Evolutionary conservation across 441 rosid genomes (phyloP).

Genomic region (Iberis amara): DNA sequence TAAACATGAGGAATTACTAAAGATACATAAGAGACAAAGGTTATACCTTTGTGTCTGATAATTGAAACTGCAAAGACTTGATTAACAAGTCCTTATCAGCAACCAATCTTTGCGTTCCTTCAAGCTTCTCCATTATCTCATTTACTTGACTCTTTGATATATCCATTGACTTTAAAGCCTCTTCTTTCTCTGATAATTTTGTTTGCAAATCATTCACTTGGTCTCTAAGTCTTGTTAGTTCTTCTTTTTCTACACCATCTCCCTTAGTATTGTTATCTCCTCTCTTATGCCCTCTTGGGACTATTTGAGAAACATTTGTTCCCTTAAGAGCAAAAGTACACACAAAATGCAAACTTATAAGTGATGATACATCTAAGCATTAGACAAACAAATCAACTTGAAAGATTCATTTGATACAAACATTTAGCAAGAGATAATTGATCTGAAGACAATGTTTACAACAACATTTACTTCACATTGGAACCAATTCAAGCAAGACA

Average conservation of each 20-base stretch:
- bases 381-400: not conserved
- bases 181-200: constrained; percentile 73
- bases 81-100: constrained; percentile 62
- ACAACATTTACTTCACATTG: constrained; percentile 13
- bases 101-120: constrained; percentile 52
- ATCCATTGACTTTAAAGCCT: constrained; percentile 64
- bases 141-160: constrained; percentile 42
- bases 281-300: constrained; percentile 59
- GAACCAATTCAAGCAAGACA: not conserved
- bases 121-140: constrained; percentile 43
- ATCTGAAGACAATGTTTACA: constrained; percentile 1
- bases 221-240: constrained; percentile 50
- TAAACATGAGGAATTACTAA: not conserved
- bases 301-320: constrained; percentile 53
- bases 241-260: constrained; percentile 54
- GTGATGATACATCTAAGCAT: constrained; percentile 9
- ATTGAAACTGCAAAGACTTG: constrained; percentile 64
- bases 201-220: constrained; percentile 68
- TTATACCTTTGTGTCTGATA: constrained; percentile 77
- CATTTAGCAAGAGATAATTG: not conserved
- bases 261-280: constrained; percentile 39
- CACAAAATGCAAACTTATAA: constrained; percentile 21
- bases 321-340: constrained; percentile 47
- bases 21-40: constrained; percentile 5
- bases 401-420: constrained; percentile 5